Percentiles rank a stretch among this genome's conserved stretches.
phyloP scores from a whole-genome alignment of 2,329 filamentous ascomycete genomes.

The Chaetomiaceae sp. region DNA sequence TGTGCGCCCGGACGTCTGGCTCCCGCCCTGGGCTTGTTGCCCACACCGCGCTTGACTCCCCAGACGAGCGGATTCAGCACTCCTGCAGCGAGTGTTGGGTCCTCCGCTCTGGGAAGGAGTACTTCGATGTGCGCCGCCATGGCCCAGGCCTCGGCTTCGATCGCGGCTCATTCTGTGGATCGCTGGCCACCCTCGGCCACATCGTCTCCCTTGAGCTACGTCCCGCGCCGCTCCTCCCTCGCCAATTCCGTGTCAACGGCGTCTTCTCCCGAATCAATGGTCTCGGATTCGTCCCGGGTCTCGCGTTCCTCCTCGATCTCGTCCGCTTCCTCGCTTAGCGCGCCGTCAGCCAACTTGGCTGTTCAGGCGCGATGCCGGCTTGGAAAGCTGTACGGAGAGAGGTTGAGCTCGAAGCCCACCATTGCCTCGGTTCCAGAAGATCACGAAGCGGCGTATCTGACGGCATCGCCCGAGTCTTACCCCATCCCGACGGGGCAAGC shows the following conservation, averaged over 20 bases:
- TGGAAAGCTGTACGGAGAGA: conserved; percentile 53
- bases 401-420: conserved; percentile 44
- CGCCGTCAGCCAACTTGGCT: conserved; percentile 53
- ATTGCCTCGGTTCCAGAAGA: conserved; percentile 54
- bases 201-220: conserved; percentile 48
- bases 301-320: conserved; percentile 61
- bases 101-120: conserved; percentile 42
- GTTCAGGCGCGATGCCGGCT: conserved; percentile 59
- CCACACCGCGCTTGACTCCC: conserved; percentile 54
- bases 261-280: conserved; percentile 62
- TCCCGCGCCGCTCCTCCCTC: conserved; percentile 54
- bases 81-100: conserved; percentile 52
- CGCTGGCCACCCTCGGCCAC: conserved; percentile 43
- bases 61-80: conserved; percentile 51
- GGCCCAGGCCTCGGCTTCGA: conserved; percentile 45
- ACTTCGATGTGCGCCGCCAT: conserved; percentile 57
- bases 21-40: conserved; percentile 49
- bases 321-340: conserved; percentile 55
- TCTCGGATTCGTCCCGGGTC: conserved; percentile 55
- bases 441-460: conserved; percentile 44
- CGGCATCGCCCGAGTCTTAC: conserved; percentile 53
- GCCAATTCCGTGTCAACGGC: conserved; percentile 57
- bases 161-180: conserved; percentile 45
- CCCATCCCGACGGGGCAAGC: conserved; percentile 47
- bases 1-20: conserved; percentile 43